phyloP scores from a whole-genome alignment of 805 yeast species.

The Candida saitoana region DNA sequence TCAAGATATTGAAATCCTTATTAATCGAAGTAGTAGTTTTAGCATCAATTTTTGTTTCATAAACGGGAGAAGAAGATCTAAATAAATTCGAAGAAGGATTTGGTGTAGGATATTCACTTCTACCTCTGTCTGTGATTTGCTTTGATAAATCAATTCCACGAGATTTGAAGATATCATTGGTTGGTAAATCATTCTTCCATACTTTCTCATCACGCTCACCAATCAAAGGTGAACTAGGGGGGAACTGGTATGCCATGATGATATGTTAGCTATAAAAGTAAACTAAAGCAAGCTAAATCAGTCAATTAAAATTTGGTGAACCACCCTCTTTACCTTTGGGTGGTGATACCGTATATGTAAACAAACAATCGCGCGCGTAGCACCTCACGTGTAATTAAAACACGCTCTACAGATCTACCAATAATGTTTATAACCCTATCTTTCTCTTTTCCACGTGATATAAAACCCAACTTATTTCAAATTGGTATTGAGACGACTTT shows the following conservation, averaged over 20 bases:
- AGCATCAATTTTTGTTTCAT: background rate
- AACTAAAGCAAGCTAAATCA: background rate
- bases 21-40: conserved; percentile 19
- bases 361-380: background rate
- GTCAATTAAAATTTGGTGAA: too few species aligned
- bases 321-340: too few species aligned
- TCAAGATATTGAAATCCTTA: conserved; percentile 31
- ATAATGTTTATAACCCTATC: too few species aligned
- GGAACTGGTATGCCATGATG: conserved; percentile 22
- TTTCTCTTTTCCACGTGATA: too few species aligned
- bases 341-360: background rate
- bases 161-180: background rate
- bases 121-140: conserved; percentile 2
- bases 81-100: conserved; percentile 55
- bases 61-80: conserved; percentile 38
- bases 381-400: too few species aligned
- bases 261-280: too few species aligned
- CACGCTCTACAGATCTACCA: too few species aligned
- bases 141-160: background rate
- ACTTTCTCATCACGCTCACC: conserved; percentile 19
- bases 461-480: too few species aligned
- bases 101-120: conserved; percentile 55
- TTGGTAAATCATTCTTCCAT: conserved; percentile 3
- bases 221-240: conserved; percentile 51
- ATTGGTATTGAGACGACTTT: too few species aligned